phyloP scores from a whole-genome alignment of 2,329 filamentous ascomycete species.

The Paecilomyces niveus region DNA sequence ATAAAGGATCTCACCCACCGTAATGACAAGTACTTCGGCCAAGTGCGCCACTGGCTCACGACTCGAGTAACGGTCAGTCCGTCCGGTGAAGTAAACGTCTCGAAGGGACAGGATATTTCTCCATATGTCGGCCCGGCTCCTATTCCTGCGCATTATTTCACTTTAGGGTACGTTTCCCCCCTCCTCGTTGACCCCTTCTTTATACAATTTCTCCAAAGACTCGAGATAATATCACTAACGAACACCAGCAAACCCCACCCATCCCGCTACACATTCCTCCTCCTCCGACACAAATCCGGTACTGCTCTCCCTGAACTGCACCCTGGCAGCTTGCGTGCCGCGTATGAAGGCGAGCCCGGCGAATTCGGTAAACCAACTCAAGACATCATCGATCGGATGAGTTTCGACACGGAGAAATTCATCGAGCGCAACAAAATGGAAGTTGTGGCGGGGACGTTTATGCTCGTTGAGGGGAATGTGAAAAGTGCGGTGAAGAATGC shows the following conservation, averaged over 20 bases:
- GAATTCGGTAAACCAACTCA: conserved; percentile 6
- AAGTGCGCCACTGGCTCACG: conserved; percentile 9
- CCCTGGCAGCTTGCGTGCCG: neutral
- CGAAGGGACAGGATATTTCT: neutral
- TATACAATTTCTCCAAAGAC: too few species aligned
- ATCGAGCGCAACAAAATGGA: conserved; percentile 5
- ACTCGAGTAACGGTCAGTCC: conserved; percentile 1
- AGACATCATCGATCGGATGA: conserved; percentile 7
- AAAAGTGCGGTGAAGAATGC: conserved; percentile 4
- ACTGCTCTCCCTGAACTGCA: neutral
- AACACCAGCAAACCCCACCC: conserved; percentile 6
- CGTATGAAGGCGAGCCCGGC: conserved; percentile 1
- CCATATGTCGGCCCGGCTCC: conserved; percentile 7
- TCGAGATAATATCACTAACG: neutral
- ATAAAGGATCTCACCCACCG: conserved; percentile 7
- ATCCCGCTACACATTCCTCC: conserved; percentile 8
- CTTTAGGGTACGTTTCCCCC: neutral
- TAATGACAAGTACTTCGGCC: conserved; percentile 7
- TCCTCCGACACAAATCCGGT: conserved; percentile 1
- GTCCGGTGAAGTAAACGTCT: conserved; percentile 2
- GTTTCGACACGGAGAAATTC: conserved; percentile 6
- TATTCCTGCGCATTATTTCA: conserved; percentile 2
- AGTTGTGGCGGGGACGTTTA: conserved; percentile 6
- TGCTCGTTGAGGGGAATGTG: conserved; percentile 8
- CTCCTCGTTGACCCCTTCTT: neutral